These are phyloP conservation scores for Pichiaceae sp. DNA, from an alignment of 1,139 yeast genomes.

Conservation along the genomic window DNA sequence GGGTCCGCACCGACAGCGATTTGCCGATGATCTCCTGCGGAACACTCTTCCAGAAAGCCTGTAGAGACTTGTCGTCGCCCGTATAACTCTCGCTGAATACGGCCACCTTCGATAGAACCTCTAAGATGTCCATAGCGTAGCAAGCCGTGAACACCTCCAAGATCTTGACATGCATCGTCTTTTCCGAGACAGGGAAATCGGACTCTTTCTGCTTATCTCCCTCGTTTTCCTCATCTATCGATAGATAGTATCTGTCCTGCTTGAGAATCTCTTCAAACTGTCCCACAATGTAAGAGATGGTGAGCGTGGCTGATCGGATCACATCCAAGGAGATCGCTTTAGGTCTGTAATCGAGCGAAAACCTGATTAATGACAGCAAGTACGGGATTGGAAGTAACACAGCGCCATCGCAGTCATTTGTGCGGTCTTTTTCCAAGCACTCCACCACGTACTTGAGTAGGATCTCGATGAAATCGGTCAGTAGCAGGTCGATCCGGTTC, in stretches of 20 bases:
- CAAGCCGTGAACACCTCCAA: constrained; percentile 42
- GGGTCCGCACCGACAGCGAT: constrained; percentile 20
- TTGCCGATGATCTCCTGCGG: constrained; percentile 18
- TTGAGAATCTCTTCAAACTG: constrained; percentile 16
- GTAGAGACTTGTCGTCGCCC: constrained; percentile 5
- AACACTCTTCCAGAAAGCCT: constrained; percentile 16
- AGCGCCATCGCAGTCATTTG: neutral
- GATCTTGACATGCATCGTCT: constrained; percentile 31
- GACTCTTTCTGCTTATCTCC: constrained; percentile 3
- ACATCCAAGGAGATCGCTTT: constrained; percentile 39
- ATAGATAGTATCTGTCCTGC: constrained; percentile 18
- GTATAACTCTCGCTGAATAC: constrained; percentile 7
- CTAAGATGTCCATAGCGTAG: constrained; percentile 49
- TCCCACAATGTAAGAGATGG: constrained; percentile 11
- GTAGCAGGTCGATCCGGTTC: constrained; percentile 35
- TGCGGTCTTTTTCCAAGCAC: constrained; percentile 20
- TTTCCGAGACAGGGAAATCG: constrained; percentile 21
- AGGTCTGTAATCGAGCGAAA: constrained; percentile 46
- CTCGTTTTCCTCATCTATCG: constrained; percentile 8
- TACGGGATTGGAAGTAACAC: constrained; percentile 41
- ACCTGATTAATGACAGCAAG: constrained; percentile 43
- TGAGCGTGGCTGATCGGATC: constrained; percentile 14
- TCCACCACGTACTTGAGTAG: constrained; percentile 29
- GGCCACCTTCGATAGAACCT: constrained; percentile 25
- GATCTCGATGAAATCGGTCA: constrained; percentile 32